Conservation (phyloP, 2,329 filamentous ascomycete species). For the Exophiala sp. region DNA sequence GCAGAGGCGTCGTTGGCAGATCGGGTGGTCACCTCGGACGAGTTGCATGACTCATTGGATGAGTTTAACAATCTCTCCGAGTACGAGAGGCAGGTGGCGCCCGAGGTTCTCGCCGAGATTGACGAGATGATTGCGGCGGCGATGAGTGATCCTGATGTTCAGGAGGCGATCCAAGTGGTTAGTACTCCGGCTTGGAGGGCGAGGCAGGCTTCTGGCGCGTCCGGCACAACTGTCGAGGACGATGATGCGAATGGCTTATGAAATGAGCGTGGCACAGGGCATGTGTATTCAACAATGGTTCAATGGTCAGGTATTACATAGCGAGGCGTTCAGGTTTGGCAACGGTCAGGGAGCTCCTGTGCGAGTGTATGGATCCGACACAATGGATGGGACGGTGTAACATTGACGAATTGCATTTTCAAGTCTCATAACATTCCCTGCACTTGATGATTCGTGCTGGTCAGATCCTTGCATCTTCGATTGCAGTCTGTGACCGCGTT, state of each 20-base stretch:
- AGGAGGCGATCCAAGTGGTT: no score
- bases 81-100: conserved; percentile 2
- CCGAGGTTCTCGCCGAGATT: neutral
- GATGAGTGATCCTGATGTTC: neutral
- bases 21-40: no score
- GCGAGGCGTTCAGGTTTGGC: neutral
- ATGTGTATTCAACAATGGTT: no score
- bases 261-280: no score
- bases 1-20: no score
- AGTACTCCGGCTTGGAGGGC: no score
- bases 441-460: neutral
- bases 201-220: no score
- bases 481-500: neutral
- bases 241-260: no score
- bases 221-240: no score
- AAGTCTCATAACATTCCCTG: no score
- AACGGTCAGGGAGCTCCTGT: neutral
- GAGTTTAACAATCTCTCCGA: neutral
- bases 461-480: neutral
- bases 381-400: neutral
- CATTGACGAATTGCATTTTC: neutral
- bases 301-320: neutral
- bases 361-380: neutral
- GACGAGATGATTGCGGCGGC: conserved; percentile 1
- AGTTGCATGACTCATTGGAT: no score